These are phyloP conservation scores for Quercus gilva DNA, from an alignment of 306 rosid species.

Conservation along the genomic window DNA sequence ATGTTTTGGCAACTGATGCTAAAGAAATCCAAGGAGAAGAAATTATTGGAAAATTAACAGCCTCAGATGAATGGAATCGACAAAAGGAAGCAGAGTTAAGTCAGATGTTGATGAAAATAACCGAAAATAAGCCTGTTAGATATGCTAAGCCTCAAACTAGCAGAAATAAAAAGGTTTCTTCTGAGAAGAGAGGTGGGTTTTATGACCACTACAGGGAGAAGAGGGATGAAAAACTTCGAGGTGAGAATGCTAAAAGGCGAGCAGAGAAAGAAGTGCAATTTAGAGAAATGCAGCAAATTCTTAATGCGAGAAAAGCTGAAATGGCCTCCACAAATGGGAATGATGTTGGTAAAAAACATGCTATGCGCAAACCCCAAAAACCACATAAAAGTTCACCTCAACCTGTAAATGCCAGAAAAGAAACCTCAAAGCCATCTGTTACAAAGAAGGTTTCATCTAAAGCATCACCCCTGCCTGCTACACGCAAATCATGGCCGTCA, in stretches of 20 bases:
- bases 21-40: constrained; percentile 37
- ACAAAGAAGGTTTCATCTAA: constrained; percentile 50
- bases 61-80: constrained; percentile 75
- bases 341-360: constrained; percentile 41
- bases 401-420: constrained; percentile 52
- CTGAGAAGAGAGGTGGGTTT: constrained; percentile 74
- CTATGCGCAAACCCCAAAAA: constrained; percentile 50
- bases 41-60: constrained; percentile 35
- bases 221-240: constrained; percentile 79
- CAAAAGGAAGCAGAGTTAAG: constrained; percentile 79
- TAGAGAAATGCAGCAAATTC: constrained; percentile 61
- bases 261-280: constrained; percentile 68
- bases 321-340: constrained; percentile 51
- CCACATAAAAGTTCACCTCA: constrained; percentile 47
- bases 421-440: constrained; percentile 48
- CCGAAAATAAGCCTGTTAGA: constrained; percentile 57
- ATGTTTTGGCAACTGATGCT: constrained; percentile 29
- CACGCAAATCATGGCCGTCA: constrained; percentile 89
- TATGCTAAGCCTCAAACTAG: constrained; percentile 59
- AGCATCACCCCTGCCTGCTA: constrained; percentile 62
- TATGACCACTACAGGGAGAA: constrained; percentile 81
- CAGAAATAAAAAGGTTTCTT: constrained; percentile 47
- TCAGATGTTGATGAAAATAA: constrained; percentile 81
- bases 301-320: constrained; percentile 69
- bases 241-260: constrained; percentile 50